Evolutionary conservation across 768 basidiomycete genomes (phyloP), one percentile per base, ranked within the genome.

Genomic region (Thelephora ganbajun): DNA sequence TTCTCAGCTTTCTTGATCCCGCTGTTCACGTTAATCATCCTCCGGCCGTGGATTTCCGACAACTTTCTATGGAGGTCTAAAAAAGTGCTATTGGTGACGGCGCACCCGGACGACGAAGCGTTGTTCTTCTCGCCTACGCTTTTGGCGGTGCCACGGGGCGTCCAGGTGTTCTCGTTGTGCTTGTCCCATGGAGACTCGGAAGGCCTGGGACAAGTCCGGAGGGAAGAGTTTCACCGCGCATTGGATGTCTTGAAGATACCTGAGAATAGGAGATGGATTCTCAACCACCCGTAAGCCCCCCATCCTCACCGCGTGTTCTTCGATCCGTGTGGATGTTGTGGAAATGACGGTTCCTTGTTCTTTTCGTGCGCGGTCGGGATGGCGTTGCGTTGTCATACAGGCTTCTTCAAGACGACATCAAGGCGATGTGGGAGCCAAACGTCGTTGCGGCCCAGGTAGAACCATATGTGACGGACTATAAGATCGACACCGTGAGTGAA

Each of bases 91-190:
- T 61, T 96, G 2, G 62, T 97, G 41, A 94, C 92, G 0, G 90
- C 92, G 22, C 92, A 97, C 59, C 92, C 92, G 2, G 92, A 96
- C 59, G 92, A 97, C 60, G 92, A 96, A 66, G 80, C 79, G 60
- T 76, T 93, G 72, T 97, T 97, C 71, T 97, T 97, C 61, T 79
- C 80, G 3, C 92, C 92, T 0, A 91, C 88, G 0, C 61, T 94
- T 12, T 64, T 81, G 30, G 69, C 73, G 2, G 68, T 92, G 30
- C 51, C 36, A 20, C n/a, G n/a, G 3, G 34, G 18, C 14, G 47
- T 48, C 0, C 63, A 73, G 18, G 58, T 84, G 0, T 75, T 67
- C 53, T 83, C 76, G 0, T 58, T 93, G 14, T 91, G 87, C 50
- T 58, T 97, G 47, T 91, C 88, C 5, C 67, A 64, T 18, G 91